Evolutionary conservation across 2,329 filamentous ascomycete species (phyloP), one percentile per base, ranked within the genome.

Genomic region (Pyrenophora teres): DNA sequence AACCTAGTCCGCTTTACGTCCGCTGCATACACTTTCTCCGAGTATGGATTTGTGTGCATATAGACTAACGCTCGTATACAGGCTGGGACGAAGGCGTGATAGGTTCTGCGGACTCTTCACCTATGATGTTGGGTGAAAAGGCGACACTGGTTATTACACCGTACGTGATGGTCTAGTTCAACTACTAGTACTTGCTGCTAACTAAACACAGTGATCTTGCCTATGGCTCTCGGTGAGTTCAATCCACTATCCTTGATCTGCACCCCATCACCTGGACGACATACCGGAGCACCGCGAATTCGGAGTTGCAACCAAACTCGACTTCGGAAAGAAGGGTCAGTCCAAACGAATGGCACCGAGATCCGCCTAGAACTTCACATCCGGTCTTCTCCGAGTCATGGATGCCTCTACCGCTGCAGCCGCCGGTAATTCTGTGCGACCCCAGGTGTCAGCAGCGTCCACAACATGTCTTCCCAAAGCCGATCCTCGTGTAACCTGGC

Each of bases 91-190:
- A 96, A 77, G 92, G 88, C 62, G 92, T 97, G 46, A 62, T 79
- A 43, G 72, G 64, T 49, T 68, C 65, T 21, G 64, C 63, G 37
- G 53, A 42, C n/a, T 54, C 41, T 42, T 46, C 52, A 33, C 80
- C 85, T 71, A 97, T 99, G 93, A 87, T 87, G 72, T 80, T 96
- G 52, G 92, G 93, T 73, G 93, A 97, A 83, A 93, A 90, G 80
- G 87, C 91, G 46, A 89, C 85, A 44, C 81, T 99, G 60, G 88
- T 87, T 63, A 97, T 97, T 71, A 83, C 87, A 58, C 81, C 83
- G 88, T 92, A 81, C 74, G 83, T 68, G 55, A 54, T 46, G 40
- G 13, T 47, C 41, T 23, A 18, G 13, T 10, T 33, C 25, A n/a
- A 42, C 19, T 23, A 38, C 19, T 45, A 15, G 13, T 21, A 13